These are phyloP conservation scores for Centaurea solstitialis DNA, from an alignment of 129 eudicot genomes.

Conservation along the genomic window DNA sequence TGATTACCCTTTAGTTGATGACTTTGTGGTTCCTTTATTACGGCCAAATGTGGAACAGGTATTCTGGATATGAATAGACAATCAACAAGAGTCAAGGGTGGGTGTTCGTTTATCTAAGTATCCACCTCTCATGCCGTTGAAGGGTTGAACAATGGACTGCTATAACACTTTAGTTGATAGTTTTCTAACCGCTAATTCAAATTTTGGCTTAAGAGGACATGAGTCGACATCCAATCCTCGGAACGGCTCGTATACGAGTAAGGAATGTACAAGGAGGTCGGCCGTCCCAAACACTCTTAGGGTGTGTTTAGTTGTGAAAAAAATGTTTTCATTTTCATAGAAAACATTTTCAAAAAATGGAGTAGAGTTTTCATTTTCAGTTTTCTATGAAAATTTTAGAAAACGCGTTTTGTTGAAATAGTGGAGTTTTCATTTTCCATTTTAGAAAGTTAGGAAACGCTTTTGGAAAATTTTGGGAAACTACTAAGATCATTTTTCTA, in stretches of 20 bases:
- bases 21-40: background rate
- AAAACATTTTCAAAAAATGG: no score
- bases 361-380: no score
- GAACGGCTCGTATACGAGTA: conserved; percentile 43
- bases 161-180: background rate
- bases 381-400: no score
- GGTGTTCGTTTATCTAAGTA: background rate
- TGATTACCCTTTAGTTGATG: background rate
- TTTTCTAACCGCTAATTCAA: background rate
- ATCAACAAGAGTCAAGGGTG: conserved; percentile 11
- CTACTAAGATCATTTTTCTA: no score
- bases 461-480: no score
- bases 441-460: no score
- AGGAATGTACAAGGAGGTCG: conserved; percentile 45
- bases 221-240: conserved; percentile 51
- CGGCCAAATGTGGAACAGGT: background rate
- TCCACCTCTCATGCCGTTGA: background rate
- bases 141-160: conserved; percentile 5
- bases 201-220: conserved; percentile 12
- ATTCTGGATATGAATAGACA: conserved; percentile 15
- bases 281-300: conserved; percentile 52
- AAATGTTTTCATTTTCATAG: no score
- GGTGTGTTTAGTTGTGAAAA: no score
- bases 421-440: no score
- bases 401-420: no score